phyloP scores from a whole-genome alignment of 208 protist genomes.

The Zelonia costaricensis region DNA sequence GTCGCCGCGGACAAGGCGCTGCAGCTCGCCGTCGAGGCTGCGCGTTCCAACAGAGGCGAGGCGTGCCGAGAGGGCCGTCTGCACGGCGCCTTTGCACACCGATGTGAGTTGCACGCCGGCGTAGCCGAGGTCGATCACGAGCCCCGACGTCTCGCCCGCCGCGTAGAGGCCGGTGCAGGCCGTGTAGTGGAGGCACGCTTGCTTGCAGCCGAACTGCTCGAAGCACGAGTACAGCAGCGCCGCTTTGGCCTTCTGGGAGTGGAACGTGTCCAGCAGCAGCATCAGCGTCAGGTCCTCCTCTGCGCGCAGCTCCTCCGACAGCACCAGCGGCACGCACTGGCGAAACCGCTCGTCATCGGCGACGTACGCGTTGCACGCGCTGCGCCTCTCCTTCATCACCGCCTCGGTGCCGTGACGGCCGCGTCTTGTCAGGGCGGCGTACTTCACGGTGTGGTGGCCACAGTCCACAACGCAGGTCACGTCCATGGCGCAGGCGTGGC shows the following conservation, averaged over 20 bases:
- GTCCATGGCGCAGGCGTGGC: too few relatives aligned
- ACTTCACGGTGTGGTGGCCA: conserved; percentile 63
- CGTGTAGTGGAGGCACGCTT: conserved; percentile 50
- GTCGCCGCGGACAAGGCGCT: conserved; percentile 12
- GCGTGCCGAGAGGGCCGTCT: conserved; percentile 26
- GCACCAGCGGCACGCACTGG: conserved; percentile 20
- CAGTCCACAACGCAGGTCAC: conserved; percentile 53
- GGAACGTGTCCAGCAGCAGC: conserved; percentile 53
- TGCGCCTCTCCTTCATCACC: conserved; percentile 19
- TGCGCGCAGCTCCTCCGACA: conserved; percentile 17
- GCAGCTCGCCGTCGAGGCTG: conserved; percentile 42
- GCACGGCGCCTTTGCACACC: conserved; percentile 38
- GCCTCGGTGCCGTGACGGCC: conserved; percentile 13
- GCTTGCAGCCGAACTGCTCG: conserved; percentile 59
- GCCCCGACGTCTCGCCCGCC: conserved; percentile 62
- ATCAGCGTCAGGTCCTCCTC: conserved; percentile 65
- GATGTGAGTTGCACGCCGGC: conserved; percentile 58
- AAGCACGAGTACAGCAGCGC: conserved; percentile 61
- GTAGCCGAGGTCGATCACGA: conserved; percentile 75
- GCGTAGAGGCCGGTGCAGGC: conserved; percentile 64
- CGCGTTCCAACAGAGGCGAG: conserved; percentile 39
- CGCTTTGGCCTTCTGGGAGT: conserved; percentile 52
- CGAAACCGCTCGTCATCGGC: conserved; percentile 21
- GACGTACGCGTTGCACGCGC: conserved; percentile 22
- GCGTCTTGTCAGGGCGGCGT: conserved; percentile 41